phyloP scores from a whole-genome alignment of 352 stramenopile species.

The Phytophthora cryptogea region DNA sequence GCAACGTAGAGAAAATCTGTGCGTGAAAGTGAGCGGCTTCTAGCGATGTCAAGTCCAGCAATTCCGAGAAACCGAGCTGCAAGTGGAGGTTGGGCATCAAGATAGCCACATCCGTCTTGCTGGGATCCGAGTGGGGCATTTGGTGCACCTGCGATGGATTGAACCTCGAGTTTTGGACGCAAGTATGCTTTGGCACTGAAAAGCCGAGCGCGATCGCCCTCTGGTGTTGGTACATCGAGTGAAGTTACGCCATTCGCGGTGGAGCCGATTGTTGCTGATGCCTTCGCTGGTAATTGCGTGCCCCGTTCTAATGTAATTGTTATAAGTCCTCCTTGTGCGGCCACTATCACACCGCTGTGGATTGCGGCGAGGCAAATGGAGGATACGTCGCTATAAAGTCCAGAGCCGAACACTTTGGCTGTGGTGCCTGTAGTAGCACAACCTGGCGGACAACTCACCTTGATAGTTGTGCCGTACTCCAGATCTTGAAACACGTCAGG shows the following conservation, averaged over 20 bases:
- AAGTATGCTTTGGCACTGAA: conserved; percentile 62
- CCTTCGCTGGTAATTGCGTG: conserved; percentile 10
- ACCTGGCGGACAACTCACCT: conserved; percentile 69
- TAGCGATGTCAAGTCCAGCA: conserved; percentile 34
- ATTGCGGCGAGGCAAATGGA: conserved; percentile 92
- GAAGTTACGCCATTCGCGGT: conserved; percentile 68
- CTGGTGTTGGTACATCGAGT: conserved; percentile 36
- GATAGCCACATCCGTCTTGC: conserved; percentile 85
- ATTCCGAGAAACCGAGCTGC: conserved; percentile 65
- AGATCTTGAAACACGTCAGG: conserved; percentile 78
- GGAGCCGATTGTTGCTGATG: conserved; percentile 31
- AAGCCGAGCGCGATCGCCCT: conserved; percentile 47
- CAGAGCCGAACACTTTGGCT: conserved; percentile 60
- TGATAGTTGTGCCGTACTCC: conserved; percentile 89
- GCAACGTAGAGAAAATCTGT: conserved; percentile 86
- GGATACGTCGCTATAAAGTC: conserved; percentile 88
- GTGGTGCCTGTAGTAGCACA: conserved; percentile 41
- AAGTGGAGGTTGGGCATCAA: conserved; percentile 86
- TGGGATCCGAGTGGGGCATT: conserved; percentile 82
- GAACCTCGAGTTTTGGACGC: conserved; percentile 69
- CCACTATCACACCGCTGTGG: conserved; percentile 78
- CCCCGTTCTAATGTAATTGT: conserved; percentile 73
- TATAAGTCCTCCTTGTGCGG: conserved; percentile 57
- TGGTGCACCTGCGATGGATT: conserved; percentile 91
- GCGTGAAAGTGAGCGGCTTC: conserved; percentile 44